phyloP scores from a whole-genome alignment of 2,329 filamentous ascomycete species.

The Xylaria sp. region DNA sequence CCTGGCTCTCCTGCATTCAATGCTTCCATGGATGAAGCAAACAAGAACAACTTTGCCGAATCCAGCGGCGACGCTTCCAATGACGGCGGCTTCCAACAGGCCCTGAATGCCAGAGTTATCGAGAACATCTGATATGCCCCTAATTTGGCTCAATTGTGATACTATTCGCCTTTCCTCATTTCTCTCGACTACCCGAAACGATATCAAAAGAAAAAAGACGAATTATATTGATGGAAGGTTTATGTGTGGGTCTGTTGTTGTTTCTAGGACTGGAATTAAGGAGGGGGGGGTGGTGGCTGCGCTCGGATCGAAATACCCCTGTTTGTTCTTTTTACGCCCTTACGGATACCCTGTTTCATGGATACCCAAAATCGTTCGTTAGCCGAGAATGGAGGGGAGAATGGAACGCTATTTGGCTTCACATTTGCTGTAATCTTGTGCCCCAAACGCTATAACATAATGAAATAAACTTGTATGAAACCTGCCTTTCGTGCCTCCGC shows the following conservation, averaged over 20 bases:
- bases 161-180: not conserved
- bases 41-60: conserved; percentile 57
- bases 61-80: conserved; percentile 55
- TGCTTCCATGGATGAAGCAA: conserved; percentile 55
- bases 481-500: not conserved
- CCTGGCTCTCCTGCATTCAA: conserved; percentile 55
- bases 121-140: conserved; percentile 80
- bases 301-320: conserved; percentile 35
- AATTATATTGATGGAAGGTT: not conserved
- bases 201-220: not conserved
- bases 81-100: conserved; percentile 76
- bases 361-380: conserved; percentile 50
- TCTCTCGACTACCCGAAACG: not conserved
- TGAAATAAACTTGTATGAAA: conserved; percentile 21
- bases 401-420: conserved; percentile 7
- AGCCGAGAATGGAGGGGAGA: conserved; percentile 15
- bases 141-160: not conserved
- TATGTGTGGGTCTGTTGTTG: not conserved
- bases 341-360: conserved; percentile 43
- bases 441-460: conserved; percentile 27
- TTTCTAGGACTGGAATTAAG: conserved; percentile 12
- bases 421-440: not conserved
- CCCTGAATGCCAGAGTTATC: conserved; percentile 82
- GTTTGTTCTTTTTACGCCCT: conserved; percentile 23
- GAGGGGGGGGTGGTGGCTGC: not conserved